phyloP scores from a whole-genome alignment of 345 rosid species.

The Brassica nigra region DNA sequence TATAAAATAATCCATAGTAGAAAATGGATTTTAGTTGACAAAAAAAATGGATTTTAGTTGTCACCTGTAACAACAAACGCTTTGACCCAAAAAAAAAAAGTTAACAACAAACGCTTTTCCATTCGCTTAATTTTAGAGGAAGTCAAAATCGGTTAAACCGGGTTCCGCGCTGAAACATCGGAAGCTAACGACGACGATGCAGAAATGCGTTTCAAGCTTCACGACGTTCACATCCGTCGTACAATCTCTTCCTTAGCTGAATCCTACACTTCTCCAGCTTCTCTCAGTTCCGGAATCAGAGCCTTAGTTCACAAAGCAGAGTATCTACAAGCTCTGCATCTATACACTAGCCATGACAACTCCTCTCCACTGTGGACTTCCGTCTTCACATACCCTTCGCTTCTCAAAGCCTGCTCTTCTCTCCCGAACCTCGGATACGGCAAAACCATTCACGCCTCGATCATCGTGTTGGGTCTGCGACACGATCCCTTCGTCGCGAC shows the following conservation, averaged over 20 bases:
- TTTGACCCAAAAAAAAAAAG: no score
- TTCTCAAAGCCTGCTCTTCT: constrained; percentile 66
- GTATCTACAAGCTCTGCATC: constrained; percentile 51
- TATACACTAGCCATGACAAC: constrained; percentile 43
- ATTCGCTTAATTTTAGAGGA: no score
- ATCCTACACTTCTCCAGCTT: constrained; percentile 28
- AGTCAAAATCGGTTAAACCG: background rate
- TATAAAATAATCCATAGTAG: no score
- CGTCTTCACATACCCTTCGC: constrained; percentile 63
- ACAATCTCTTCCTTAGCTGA: constrained; percentile 37
- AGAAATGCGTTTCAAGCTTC: constrained; percentile 43
- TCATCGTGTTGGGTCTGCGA: constrained; percentile 48
- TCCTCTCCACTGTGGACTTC: constrained; percentile 44
- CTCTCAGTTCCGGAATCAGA: constrained; percentile 50
- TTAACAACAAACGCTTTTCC: background rate
- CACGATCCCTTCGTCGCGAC: constrained; percentile 56
- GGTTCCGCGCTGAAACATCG: background rate
- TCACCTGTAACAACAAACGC: no score
- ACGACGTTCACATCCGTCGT: constrained; percentile 32
- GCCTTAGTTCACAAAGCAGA: constrained; percentile 45
- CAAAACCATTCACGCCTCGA: constrained; percentile 56
- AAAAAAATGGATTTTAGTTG: no score
- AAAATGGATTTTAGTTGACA: no score
- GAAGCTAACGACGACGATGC: constrained; percentile 29
- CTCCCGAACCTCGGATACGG: constrained; percentile 51